These are phyloP conservation scores for Fraxinus platypoda DNA, from an alignment of 305 asterid species.

Conservation along the genomic window DNA sequence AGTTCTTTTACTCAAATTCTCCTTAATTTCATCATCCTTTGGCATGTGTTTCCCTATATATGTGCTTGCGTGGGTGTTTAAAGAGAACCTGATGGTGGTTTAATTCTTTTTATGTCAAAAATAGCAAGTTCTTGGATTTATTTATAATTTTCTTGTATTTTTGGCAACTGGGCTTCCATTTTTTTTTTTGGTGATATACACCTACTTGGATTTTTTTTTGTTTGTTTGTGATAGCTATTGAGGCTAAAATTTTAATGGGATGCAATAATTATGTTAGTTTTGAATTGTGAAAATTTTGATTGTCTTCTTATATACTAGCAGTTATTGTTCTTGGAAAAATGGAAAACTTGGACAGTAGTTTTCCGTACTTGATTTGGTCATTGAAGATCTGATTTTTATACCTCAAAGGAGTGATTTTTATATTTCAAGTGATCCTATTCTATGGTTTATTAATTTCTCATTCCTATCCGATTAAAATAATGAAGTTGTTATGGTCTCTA, in stretches of 20 bases:
- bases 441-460: too few species aligned
- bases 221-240: constrained; percentile 5
- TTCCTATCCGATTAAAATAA: too few species aligned
- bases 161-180: constrained; percentile 6
- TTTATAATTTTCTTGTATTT: constrained; percentile 13
- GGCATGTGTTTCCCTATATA: too few species aligned
- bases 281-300: background rate
- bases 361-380: background rate
- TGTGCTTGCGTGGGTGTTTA: too few species aligned
- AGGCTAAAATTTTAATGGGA: constrained; percentile 24
- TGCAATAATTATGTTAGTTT: background rate
- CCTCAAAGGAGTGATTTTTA: too few species aligned
- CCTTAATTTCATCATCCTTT: too few species aligned
- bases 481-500: too few species aligned
- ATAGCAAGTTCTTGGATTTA: constrained; percentile 9
- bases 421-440: too few species aligned
- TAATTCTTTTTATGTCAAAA: too few species aligned
- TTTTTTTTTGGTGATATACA: background rate
- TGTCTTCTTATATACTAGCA: background rate
- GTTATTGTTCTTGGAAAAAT: constrained; percentile 14
- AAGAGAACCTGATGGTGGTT: too few species aligned
- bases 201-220: background rate
- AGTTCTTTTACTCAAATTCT: too few species aligned
- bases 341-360: background rate
- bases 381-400: too few species aligned